Base-by-base conservation (phyloP, 345 rosid species). In the Eucalyptus marginata region DNA sequence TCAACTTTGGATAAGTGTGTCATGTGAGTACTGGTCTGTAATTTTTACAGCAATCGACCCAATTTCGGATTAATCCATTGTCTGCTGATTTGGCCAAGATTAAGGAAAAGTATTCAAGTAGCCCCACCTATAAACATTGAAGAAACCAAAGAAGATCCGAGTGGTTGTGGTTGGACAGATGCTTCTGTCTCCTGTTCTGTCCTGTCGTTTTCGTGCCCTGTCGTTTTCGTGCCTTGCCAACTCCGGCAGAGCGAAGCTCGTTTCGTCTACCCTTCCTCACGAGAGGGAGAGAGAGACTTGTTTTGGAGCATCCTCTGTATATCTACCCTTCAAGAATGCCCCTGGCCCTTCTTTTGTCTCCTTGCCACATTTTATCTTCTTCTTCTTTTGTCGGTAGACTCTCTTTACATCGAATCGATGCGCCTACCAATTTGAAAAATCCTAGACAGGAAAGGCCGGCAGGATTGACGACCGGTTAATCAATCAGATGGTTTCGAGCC, bases 1-100 rank as follows among this genome's bases (percentile, higher is more conserved):
- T 56, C 20, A 22, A 56, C 10, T 24, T 56, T 56, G 6, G 13
- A 56, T 56, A 4, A 4, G 0, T 56, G 3, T 13, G 0, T 56
- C 1, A 0, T 7, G 8, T 27, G 16, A 29, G 31, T 1, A 14
- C 11, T 8, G 0, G 6, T 4, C 1, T 0, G 0, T n/a, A 5
- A n/a, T n/a, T n/a, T 64, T 64, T 14, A 64, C 14, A n/a, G 36
- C 18, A 29, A 13, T 13, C 36, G 0, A 14, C 76, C 36, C 0
- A n/a, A n/a, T 0, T n/a, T 14, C 76, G 16, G 76, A n/a, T n/a
- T n/a, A n/a, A n/a, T 14, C 76, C 76, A 0, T 15, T 76, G 0
- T 76, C 43, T 10, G 83, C 9, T 20, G 84, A 22, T 76, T 33
- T 20, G 47, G 84, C 15, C 47, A 40, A 40, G 43, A 20, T 20